These are phyloP conservation scores for Funneliformis geosporum DNA, from an alignment of 192 early-diverging fungal species.

Conservation along the genomic window DNA sequence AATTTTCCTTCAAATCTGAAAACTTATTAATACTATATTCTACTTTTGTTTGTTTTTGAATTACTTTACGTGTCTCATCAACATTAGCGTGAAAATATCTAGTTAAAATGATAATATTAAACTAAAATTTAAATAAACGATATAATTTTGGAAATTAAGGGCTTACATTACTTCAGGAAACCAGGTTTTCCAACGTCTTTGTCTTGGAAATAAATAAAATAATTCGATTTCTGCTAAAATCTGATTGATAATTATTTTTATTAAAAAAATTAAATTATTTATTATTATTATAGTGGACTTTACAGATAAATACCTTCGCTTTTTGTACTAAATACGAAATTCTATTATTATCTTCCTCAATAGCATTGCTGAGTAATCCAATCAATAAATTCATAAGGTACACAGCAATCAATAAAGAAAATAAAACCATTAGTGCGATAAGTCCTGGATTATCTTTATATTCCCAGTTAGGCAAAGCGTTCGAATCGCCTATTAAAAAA, in stretches of 20 bases:
- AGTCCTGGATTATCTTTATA: background rate
- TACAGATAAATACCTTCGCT: background rate
- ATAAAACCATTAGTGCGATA: slow-evolving; percentile 10
- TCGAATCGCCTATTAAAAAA: background rate
- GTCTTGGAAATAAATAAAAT: slow-evolving; percentile 7
- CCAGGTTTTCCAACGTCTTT: slow-evolving; percentile 4
- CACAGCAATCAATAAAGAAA: slow-evolving; percentile 1
- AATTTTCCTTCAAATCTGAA: too few species aligned
- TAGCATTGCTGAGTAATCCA: slow-evolving; percentile 5
- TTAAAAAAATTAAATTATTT: background rate
- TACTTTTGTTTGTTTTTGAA: too few species aligned
- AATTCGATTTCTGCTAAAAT: slow-evolving; percentile 7
- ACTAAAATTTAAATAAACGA: too few species aligned
- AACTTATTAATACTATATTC: too few species aligned
- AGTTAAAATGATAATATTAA: too few species aligned
- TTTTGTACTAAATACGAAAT: background rate
- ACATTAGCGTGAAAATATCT: too few species aligned
- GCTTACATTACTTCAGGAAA: slow-evolving; percentile 19
- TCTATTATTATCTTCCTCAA: background rate
- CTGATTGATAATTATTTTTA: background rate
- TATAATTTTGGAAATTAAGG: too few species aligned
- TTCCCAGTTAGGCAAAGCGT: background rate
- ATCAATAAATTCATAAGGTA: slow-evolving; percentile 28
- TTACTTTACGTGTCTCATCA: too few species aligned
- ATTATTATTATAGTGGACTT: background rate